A percentile compares a stretch with the other conserved stretches of the same genome.
phyloP scores from a whole-genome alignment of 805 yeast species.

The Candida dajiaensis region DNA sequence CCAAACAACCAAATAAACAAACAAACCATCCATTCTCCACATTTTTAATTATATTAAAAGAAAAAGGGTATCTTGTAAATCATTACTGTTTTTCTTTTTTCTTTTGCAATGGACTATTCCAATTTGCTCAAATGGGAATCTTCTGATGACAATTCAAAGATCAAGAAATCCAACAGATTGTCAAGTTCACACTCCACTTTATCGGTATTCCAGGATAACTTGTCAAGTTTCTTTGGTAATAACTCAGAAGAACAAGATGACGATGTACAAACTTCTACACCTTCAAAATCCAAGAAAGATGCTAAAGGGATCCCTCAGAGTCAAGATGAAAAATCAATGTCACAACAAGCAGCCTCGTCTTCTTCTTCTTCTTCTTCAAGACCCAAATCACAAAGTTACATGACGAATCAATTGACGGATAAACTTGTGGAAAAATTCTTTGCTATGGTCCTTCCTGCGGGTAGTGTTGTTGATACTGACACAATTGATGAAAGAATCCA shows the following conservation, averaged over 20 bases:
- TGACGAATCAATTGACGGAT: slow-evolving; percentile 42
- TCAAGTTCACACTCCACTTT: slow-evolving; percentile 7
- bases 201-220: slow-evolving; percentile 15
- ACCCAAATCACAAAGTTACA: background rate
- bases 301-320: background rate
- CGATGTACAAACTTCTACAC: background rate
- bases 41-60: no score
- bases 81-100: no score
- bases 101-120: slow-evolving; percentile 24
- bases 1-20: no score
- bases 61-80: no score
- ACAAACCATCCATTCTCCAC: background rate
- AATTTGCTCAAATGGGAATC: slow-evolving; percentile 24
- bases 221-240: slow-evolving; percentile 8
- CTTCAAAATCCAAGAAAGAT: slow-evolving; percentile 3
- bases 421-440: slow-evolving; percentile 67
- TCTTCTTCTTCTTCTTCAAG: background rate
- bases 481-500: slow-evolving; percentile 48
- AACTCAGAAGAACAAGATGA: background rate
- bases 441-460: slow-evolving; percentile 66
- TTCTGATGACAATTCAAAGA: slow-evolving; percentile 9
- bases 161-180: slow-evolving; percentile 1
- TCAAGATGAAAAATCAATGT: background rate
- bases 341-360: no score
- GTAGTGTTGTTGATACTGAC: slow-evolving; percentile 39